Evolutionary conservation across 2,329 filamentous ascomycete genomes (phyloP), one percentile per base, ranked within the genome.

Genomic region (Xylaria sp.): DNA sequence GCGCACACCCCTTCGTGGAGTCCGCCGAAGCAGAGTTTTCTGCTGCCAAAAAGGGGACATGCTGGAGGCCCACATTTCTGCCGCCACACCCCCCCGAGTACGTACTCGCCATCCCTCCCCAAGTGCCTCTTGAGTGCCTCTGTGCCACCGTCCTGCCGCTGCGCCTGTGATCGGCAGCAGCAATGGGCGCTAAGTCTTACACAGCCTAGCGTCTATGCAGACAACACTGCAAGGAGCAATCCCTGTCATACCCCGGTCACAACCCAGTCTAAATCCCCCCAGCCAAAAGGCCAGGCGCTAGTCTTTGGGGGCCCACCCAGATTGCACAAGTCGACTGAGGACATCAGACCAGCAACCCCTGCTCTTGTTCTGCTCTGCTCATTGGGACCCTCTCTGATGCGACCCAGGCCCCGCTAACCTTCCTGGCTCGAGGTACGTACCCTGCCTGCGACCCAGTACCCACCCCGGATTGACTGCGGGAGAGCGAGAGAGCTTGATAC

Each of bases 371-470:
- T 62, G 61, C 68, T 67, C 67, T 74, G 74, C 72, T 76, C 73
- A 75, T 75, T 71, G 69, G 76, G 73, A 74, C 72, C 74, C 72
- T 71, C 65, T 72, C 72, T 77, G 75, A 75, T 75, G 74, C 74
- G 74, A 75, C 74, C 73, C 71, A 10, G n/a, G 41, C 37, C 57
- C 60, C 34, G 60, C 46, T 39, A 50, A 63, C 58, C 51, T 54
- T 44, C 52, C 46, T 68, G 70, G 74, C 72, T 65, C 66, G 63
- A 73, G 70, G 71, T 76, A 74, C 71, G 61, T 69, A 65, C 66
- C 51, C 12, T 18, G 48, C 50, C 48, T 59, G 28, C 44, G 2
- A 32, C 46, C 59, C 56, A 46, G 51, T 65, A 57, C 65, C 72
- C 70, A 74, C 70, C 68, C 73, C 74, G 57, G 69, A 70, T 65